Conservation (phyloP, 805 yeast species). For the Candida odintsovae region DNA sequence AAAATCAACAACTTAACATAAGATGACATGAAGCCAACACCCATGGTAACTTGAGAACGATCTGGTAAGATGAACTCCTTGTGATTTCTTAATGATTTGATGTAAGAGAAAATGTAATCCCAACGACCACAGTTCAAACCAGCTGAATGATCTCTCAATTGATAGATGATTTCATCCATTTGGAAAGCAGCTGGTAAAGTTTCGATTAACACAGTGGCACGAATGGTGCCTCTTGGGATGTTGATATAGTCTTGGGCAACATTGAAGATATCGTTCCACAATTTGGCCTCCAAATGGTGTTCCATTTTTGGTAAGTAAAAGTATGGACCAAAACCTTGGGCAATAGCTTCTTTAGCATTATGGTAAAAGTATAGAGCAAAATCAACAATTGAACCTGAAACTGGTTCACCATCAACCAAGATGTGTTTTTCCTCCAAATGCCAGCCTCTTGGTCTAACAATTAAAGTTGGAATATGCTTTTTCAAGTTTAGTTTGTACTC, state of each 20-base stretch:
- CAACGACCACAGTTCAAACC: slow-evolving; percentile 88
- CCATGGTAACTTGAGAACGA: slow-evolving; percentile 74
- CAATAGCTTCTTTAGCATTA: slow-evolving; percentile 57
- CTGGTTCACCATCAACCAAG: slow-evolving; percentile 67
- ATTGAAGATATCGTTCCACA: slow-evolving; percentile 79
- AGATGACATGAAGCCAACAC: slow-evolving; percentile 74
- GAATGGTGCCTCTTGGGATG: slow-evolving; percentile 68
- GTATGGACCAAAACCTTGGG: slow-evolving; percentile 72
- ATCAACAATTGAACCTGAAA: slow-evolving; percentile 72
- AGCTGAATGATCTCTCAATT: slow-evolving; percentile 68
- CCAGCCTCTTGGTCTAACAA: slow-evolving; percentile 89
- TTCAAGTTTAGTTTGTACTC: slow-evolving; percentile 23
- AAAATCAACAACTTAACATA: slow-evolving; percentile 70
- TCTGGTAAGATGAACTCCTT: slow-evolving; percentile 69
- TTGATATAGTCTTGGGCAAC: slow-evolving; percentile 68
- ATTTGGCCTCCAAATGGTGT: slow-evolving; percentile 74
- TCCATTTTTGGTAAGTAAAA: slow-evolving; percentile 84
- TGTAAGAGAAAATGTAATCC: slow-evolving; percentile 82
- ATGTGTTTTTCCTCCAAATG: slow-evolving; percentile 74
- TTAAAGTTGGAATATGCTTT: slow-evolving; percentile 67
- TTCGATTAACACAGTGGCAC: slow-evolving; percentile 79
- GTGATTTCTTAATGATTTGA: slow-evolving; percentile 67
- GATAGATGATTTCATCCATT: slow-evolving; percentile 78
- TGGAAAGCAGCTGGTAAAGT: slow-evolving; percentile 84
- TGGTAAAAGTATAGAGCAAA: slow-evolving; percentile 75